Percentiles rank a stretch among this genome's conserved stretches.
phyloP scores from a whole-genome alignment of 2,329 filamentous ascomycete species.

The Penicillium sp. region DNA sequence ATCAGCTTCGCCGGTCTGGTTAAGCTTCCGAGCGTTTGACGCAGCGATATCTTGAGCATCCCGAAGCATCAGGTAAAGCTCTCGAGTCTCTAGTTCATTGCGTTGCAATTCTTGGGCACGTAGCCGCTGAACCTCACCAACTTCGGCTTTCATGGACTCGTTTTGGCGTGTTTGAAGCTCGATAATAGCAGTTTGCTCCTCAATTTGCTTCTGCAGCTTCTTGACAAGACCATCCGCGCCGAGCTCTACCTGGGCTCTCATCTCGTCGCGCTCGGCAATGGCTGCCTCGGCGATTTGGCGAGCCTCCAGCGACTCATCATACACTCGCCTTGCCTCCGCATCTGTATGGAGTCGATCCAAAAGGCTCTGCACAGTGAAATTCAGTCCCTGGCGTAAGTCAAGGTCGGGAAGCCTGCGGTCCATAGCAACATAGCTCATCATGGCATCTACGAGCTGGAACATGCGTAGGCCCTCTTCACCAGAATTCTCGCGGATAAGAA shows the following conservation, averaged over 20 bases:
- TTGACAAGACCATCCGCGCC: conserved; percentile 91
- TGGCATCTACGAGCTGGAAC: conserved; percentile 98
- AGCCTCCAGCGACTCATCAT: conserved; percentile 87
- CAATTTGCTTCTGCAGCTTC: conserved; percentile 89
- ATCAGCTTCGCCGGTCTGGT: conserved; percentile 55
- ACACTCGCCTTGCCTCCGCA: conserved; percentile 85
- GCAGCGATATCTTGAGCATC: conserved; percentile 96
- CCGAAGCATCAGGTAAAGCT: conserved; percentile 95
- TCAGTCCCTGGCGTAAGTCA: conserved; percentile 95
- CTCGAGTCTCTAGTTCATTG: conserved; percentile 92
- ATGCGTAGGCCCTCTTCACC: conserved; percentile 88
- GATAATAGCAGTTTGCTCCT: conserved; percentile 88
- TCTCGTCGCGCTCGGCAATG: conserved; percentile 93
- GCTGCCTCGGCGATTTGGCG: conserved; percentile 93
- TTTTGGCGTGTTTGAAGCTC: conserved; percentile 83
- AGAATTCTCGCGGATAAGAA: conserved; percentile 88
- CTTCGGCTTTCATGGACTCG: conserved; percentile 82
- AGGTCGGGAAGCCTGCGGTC: conserved; percentile 92
- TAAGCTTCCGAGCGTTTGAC: conserved; percentile 68
- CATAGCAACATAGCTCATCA: conserved; percentile 99
- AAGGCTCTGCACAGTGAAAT: conserved; percentile 93
- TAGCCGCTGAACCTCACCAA: conserved; percentile 81
- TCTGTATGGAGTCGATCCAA: conserved; percentile 96
- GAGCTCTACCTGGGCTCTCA: conserved; percentile 82
- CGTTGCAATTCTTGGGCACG: conserved; percentile 88